These are phyloP conservation scores for Lycium ferocissimum DNA, from an alignment of 257 asterid genomes.

Conservation along the genomic window DNA sequence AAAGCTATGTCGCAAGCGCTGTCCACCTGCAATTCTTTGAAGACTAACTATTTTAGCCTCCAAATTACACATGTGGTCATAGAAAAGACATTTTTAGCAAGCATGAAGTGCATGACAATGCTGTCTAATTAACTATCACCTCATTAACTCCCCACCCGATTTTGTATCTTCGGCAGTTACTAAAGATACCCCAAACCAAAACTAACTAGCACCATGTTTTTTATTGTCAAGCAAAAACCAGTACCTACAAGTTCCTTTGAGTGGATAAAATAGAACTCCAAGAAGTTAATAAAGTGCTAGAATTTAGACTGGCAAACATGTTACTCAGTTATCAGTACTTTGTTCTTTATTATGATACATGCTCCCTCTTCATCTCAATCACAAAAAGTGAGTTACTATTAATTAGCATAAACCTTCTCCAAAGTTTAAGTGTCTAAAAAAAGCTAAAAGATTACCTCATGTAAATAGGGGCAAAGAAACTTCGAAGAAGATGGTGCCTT, in stretches of 20 bases:
- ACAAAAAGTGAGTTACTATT: background rate
- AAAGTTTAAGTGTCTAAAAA: background rate
- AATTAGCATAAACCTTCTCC: background rate
- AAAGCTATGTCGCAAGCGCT: background rate
- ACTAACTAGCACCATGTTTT: background rate
- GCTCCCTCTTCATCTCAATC: slow-evolving; percentile 20
- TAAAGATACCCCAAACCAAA: background rate
- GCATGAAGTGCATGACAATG: background rate
- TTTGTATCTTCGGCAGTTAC: background rate
- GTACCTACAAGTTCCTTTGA: background rate
- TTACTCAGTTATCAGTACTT: slow-evolving; percentile 2
- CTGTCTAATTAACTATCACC: background rate
- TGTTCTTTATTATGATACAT: background rate
- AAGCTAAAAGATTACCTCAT: background rate
- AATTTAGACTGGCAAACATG: background rate
- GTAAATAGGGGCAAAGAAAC: background rate
- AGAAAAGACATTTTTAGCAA: background rate
- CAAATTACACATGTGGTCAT: background rate
- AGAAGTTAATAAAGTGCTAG: background rate
- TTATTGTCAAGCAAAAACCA: background rate
- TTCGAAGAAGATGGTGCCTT: background rate
- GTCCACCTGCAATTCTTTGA: background rate
- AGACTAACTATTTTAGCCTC: background rate
- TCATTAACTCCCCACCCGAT: background rate
- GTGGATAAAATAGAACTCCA: background rate